phyloP scores from a whole-genome alignment of 352 stramenopile genomes.

The Globisporangium megalacanthum region DNA sequence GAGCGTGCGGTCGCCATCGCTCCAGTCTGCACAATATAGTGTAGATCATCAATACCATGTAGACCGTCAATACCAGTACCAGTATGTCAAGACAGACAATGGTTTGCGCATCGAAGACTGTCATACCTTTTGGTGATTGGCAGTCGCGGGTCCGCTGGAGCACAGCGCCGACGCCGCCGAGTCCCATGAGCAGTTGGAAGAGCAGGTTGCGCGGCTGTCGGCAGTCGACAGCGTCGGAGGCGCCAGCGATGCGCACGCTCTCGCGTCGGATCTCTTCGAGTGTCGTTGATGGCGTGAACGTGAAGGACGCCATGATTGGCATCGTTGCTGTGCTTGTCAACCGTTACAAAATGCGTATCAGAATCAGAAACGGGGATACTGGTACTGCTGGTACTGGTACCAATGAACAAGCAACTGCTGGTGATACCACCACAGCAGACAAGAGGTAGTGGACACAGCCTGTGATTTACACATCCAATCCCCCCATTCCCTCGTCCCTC shows the following conservation, averaged over 20 bases:
- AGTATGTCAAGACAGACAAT: background rate
- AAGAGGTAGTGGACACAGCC: background rate
- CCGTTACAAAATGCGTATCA: background rate
- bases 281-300: slow-evolving; percentile 28
- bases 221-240: no score
- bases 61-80: background rate
- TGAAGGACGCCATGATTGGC: no score
- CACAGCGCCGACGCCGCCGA: slow-evolving; percentile 91
- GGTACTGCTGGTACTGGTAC: no score
- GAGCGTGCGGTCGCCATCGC: slow-evolving; percentile 75
- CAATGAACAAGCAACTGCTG: no score
- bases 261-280: slow-evolving; percentile 44
- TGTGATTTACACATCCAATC: background rate
- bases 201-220: slow-evolving; percentile 67
- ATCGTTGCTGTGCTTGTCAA: background rate
- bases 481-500: no score
- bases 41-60: background rate
- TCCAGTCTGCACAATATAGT: slow-evolving; percentile 40
- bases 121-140: slow-evolving; percentile 30
- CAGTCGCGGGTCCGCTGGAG: slow-evolving; percentile 94
- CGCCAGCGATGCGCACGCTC: slow-evolving; percentile 34
- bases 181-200: slow-evolving; percentile 92
- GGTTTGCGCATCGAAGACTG: no score
- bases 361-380: background rate
- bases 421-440: no score